Percentiles rank a stretch among this genome's conserved stretches.
Evolutionary conservation across 2,329 filamentous ascomycete genomes (phyloP).

Genomic region (Colletotrichum horii): DNA sequence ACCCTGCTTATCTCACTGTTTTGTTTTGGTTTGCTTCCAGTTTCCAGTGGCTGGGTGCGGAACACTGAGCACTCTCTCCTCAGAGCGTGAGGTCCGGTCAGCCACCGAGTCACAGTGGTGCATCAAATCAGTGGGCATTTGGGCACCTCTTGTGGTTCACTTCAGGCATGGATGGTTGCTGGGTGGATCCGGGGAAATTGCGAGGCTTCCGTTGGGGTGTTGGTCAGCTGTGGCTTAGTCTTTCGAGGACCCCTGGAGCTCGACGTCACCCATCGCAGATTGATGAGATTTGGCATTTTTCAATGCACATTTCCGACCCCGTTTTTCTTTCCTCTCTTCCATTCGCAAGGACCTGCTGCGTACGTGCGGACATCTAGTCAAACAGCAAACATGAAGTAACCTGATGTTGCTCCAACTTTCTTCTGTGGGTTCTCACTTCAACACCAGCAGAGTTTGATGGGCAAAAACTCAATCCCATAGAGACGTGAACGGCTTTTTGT

Average conservation of each 20-base stretch:
- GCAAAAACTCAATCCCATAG: not conserved
- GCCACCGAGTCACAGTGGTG: not conserved
- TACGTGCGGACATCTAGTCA: not conserved
- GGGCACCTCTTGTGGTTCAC: not conserved
- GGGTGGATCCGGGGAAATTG: slow-evolving; percentile 20
- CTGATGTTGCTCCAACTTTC: not conserved
- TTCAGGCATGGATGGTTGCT: not conserved
- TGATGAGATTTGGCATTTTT: not conserved
- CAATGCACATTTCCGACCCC: not conserved
- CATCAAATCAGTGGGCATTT: not conserved
- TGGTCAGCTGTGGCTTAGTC: slow-evolving; percentile 11
- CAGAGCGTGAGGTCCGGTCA: not conserved
- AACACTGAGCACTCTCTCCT: not conserved
- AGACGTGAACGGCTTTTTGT: not conserved
- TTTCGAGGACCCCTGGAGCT: not conserved
- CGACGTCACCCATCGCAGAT: slow-evolving; percentile 11
- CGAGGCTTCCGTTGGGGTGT: not conserved
- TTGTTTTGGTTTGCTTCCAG: not conserved
- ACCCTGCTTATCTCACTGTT: not conserved
- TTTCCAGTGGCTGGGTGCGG: not conserved
- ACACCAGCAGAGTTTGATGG: not conserved
- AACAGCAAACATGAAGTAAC: not conserved
- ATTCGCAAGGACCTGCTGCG: not conserved
- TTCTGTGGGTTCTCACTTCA: not conserved
- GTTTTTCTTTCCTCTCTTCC: not conserved